phyloP scores from a whole-genome alignment of 78 protist species.

The Bigelowiella natans region DNA sequence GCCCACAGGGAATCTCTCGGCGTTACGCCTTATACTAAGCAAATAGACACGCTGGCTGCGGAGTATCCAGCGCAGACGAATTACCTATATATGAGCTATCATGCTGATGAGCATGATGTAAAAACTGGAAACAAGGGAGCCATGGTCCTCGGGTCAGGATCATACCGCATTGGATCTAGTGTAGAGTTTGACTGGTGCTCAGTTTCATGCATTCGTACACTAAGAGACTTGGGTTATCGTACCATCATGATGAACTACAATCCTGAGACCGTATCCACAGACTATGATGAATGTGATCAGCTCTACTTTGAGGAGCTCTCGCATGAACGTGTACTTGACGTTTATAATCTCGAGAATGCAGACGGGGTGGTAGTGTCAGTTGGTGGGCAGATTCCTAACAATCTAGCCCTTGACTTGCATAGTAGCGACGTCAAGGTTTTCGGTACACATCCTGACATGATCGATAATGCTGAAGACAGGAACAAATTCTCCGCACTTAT shows the following conservation, averaged over 20 bases:
- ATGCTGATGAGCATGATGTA: constrained; percentile 68
- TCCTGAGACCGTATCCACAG: constrained; percentile 94
- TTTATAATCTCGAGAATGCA: constrained; percentile 44
- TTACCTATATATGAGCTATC: constrained; percentile 86
- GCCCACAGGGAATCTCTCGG: neutral
- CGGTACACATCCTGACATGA: constrained; percentile 33
- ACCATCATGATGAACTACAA: constrained; percentile 89
- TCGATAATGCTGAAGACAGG: constrained; percentile 91
- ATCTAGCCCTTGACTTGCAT: constrained; percentile 25
- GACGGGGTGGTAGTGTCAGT: constrained; percentile 53
- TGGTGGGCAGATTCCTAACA: constrained; percentile 30
- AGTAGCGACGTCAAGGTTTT: neutral
- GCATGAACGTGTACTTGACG: constrained; percentile 75
- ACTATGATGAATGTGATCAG: constrained; percentile 87
- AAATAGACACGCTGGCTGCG: constrained; percentile 91
- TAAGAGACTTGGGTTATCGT: constrained; percentile 59
- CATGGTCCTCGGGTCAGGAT: constrained; percentile 61
- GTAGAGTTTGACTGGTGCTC: constrained; percentile 59
- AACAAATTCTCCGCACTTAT: constrained; percentile 41
- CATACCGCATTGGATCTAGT: constrained; percentile 80
- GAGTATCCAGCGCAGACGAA: constrained; percentile 85
- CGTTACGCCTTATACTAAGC: neutral
- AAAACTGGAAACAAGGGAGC: neutral
- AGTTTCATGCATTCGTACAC: constrained; percentile 54
- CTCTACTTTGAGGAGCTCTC: constrained; percentile 66